Conservation (phyloP, 352 stramenopile species). For the Pythium insidiosum region DNA sequence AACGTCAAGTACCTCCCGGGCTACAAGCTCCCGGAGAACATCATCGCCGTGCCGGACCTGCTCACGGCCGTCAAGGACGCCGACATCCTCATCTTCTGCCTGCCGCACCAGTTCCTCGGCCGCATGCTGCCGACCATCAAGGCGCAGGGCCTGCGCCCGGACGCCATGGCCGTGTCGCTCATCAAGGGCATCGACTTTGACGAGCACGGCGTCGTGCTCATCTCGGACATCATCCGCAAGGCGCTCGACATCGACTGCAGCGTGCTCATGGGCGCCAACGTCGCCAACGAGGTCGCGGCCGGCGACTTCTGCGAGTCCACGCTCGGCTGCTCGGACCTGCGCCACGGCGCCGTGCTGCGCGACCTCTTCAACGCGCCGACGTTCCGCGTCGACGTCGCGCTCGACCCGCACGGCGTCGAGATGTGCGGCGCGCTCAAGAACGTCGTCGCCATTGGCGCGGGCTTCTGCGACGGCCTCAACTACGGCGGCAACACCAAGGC, state of each 20-base stretch:
- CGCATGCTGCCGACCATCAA: conserved; percentile 88
- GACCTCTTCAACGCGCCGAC: conserved; percentile 76
- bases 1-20: conserved; percentile 93
- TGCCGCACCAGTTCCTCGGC: conserved; percentile 95
- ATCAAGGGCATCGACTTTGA: conserved; percentile 91
- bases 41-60: conserved; percentile 90
- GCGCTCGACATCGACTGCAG: conserved; percentile 81
- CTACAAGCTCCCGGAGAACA: conserved; percentile 91
- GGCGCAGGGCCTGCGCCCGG: conserved; percentile 48
- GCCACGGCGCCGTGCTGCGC: conserved; percentile 52
- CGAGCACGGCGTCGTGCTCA: conserved; percentile 72
- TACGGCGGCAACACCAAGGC: conserved; percentile 97
- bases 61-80: conserved; percentile 83
- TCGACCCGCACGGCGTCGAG: no score
- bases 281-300: conserved; percentile 93
- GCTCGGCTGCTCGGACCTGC: conserved; percentile 81
- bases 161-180: conserved; percentile 77
- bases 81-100: conserved; percentile 94
- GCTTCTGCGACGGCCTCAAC: conserved; percentile 93
- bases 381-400: conserved; percentile 94
- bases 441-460: conserved; percentile 94
- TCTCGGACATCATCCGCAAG: conserved; percentile 86
- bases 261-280: conserved; percentile 97
- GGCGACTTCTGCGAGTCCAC: conserved; percentile 96
- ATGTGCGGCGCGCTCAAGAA: conserved; percentile 97